Evolutionary conservation across 164 flowering plant species (phyloP), one percentile per base, ranked within the genome.

Genomic region (Vitis labrusca): DNA sequence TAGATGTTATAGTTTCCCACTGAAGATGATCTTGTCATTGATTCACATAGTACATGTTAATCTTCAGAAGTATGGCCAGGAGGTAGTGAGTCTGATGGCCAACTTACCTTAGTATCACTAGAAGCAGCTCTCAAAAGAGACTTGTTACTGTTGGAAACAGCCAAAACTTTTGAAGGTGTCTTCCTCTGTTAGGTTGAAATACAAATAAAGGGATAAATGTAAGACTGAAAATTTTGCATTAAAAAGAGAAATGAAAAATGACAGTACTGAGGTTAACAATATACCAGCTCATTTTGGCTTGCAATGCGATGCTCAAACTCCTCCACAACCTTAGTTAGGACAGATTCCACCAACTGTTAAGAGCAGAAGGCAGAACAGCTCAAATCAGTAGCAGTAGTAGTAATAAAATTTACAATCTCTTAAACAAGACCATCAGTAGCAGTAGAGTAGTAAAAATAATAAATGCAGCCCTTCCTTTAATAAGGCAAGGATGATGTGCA

Each of bases 301-400:
- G 83, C 68, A 57, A 89, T 69, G 12, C 86, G 90, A 53, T 76
- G 81, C 72, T 89, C 86, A 71, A 88, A 83, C 78, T 89, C 90
- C 78, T 89, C 86, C 49, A 85, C 83, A 14, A 88, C 84, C 76
- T 88, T 88, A 58, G 65, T 81, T 27, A 89, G 82, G 63, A 89
- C 82, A 44, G 91, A 88, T 63, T 89, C 91, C 44, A 89, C 83
- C 54, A 88, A 59, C 94, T 89, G 81, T 69, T 59, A 53, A 67
- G 54, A 65, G 61, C 53, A 70, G 19, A 50, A 66, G 11, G 8
- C 29, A 30, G 12, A 19, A 23, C 47, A 61, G 48, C n/a, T 29
- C 30, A 47, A 17, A 13, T 4, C 9, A 11, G 27, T 23, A 0
- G 47, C n/a, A 17, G 50, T 11, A 54, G 56, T 49, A 47, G 57